These are phyloP conservation scores for Solanum aculeatissimum DNA, from an alignment of 305 asterid genomes.

Conservation along the genomic window DNA sequence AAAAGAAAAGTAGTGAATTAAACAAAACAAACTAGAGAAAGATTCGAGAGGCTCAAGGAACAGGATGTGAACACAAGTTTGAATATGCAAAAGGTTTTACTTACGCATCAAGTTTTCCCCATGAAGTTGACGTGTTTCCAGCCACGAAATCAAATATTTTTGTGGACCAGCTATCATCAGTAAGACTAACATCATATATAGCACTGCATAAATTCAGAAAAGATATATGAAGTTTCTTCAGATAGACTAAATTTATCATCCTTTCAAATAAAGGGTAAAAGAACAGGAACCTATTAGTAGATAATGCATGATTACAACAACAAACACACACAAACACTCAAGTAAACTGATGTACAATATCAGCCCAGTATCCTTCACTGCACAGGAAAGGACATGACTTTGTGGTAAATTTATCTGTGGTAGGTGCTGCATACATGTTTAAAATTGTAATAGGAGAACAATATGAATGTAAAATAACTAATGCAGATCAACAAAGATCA, in stretches of 20 bases:
- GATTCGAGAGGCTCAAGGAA: neutral
- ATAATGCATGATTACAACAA: neutral
- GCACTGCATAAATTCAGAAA: constrained; percentile 22
- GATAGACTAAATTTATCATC: neutral
- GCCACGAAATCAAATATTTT: constrained; percentile 37
- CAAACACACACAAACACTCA: neutral
- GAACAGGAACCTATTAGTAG: neutral
- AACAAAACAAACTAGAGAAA: neutral
- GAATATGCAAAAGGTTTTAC: constrained; percentile 1
- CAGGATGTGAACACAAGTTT: neutral
- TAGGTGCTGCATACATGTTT: neutral
- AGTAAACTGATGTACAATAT: neutral
- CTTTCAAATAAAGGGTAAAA: neutral
- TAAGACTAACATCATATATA: constrained; percentile 51
- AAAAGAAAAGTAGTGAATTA: neutral
- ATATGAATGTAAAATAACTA: neutral
- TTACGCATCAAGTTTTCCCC: constrained; percentile 55
- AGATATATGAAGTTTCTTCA: neutral
- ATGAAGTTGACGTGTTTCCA: constrained; percentile 54
- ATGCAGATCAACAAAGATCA: neutral
- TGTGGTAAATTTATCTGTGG: neutral
- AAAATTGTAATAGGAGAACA: neutral
- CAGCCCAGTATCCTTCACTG: neutral
- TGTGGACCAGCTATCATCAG: constrained; percentile 45
- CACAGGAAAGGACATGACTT: neutral